These are phyloP conservation scores for Metarhizium brunneum DNA, from an alignment of 2,329 filamentous ascomycete genomes.

Conservation along the genomic window DNA sequence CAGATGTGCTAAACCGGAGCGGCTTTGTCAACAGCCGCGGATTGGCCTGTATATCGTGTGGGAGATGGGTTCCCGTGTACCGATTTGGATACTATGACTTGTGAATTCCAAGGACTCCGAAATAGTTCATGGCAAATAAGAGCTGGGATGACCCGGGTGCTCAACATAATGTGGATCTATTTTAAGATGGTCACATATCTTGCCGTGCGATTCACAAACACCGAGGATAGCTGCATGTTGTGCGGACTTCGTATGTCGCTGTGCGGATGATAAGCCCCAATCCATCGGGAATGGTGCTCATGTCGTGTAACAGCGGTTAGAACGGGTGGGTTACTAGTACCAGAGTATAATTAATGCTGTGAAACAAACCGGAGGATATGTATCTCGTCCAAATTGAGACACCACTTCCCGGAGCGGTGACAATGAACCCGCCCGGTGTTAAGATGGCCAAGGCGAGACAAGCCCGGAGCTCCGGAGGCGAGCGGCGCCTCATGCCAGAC, in stretches of 20 bases:
- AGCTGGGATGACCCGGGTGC: not conserved
- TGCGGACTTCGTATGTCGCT: not conserved
- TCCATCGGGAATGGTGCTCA: not conserved
- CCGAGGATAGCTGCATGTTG: not conserved
- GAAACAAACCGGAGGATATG: not conserved
- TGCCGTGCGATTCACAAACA: not conserved
- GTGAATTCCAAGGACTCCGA: too few species aligned
- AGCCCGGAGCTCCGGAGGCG: not conserved
- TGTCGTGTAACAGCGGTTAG: constrained; percentile 4
- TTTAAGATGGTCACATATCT: not conserved
- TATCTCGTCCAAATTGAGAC: not conserved
- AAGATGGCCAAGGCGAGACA: not conserved
- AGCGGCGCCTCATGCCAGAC: not conserved
- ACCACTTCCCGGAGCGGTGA: not conserved
- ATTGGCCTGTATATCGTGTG: too few species aligned
- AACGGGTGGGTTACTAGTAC: not conserved
- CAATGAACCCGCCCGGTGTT: not conserved
- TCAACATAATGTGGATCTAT: not conserved
- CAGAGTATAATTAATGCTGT: not conserved
- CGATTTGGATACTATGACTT: too few species aligned
- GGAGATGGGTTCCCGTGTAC: too few species aligned
- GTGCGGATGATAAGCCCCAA: not conserved
- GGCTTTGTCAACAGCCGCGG: too few species aligned
- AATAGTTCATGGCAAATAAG: too few species aligned
- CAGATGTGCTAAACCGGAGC: too few species aligned